phyloP scores from a whole-genome alignment of 2,329 filamentous ascomycete species.

The Trichoderma guizhouense region DNA sequence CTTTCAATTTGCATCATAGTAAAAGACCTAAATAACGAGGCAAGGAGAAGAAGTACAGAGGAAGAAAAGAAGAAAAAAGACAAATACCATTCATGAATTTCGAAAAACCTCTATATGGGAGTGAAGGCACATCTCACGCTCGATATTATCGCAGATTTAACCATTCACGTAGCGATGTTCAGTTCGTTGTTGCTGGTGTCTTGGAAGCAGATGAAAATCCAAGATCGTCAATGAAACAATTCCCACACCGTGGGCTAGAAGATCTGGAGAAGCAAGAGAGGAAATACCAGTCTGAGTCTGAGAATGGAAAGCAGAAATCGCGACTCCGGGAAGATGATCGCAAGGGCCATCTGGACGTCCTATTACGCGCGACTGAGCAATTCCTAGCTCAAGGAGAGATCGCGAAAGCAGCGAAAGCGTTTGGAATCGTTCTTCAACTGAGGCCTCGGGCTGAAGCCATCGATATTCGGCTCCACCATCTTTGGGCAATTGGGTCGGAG shows the following conservation, averaged over 20 bases:
- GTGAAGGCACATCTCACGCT: background rate
- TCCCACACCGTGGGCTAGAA: constrained; percentile 46
- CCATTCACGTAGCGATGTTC: constrained; percentile 48
- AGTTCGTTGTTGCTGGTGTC: constrained; percentile 54
- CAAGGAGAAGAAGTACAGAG: background rate
- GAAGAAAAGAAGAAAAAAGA: background rate
- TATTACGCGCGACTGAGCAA: constrained; percentile 68
- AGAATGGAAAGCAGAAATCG: constrained; percentile 9
- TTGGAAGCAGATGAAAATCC: constrained; percentile 43
- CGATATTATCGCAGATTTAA: constrained; percentile 36
- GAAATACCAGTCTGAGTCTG: background rate
- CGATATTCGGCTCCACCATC: constrained; percentile 65
- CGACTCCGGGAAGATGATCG: constrained; percentile 22
- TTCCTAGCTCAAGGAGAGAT: constrained; percentile 71
- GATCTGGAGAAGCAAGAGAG: background rate
- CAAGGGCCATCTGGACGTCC: constrained; percentile 56
- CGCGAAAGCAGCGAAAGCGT: constrained; percentile 67
- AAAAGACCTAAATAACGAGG: background rate
- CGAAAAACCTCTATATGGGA: background rate
- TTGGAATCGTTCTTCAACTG: constrained; percentile 67
- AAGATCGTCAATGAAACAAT: constrained; percentile 40
- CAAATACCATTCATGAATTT: background rate
- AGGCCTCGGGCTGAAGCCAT: constrained; percentile 41
- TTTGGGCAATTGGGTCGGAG: constrained; percentile 85
- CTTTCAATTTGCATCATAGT: background rate